These are phyloP conservation scores for Aspergillus sp. DNA, from an alignment of 2,329 filamentous ascomycete genomes.

Conservation along the genomic window DNA sequence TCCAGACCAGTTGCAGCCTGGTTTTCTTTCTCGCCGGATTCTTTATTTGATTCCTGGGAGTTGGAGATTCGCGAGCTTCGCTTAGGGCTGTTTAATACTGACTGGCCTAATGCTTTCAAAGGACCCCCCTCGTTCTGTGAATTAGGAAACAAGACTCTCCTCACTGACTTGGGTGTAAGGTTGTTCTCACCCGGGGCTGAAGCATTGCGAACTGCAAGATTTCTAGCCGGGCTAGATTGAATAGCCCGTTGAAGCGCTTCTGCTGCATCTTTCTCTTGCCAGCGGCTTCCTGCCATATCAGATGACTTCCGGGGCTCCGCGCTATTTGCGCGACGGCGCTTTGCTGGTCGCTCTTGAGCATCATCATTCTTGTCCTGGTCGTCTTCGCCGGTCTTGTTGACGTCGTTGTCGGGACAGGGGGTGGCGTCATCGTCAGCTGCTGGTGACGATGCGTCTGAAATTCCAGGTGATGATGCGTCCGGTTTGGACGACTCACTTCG, in stretches of 20 bases:
- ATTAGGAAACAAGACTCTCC: slow-evolving; percentile 46
- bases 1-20: slow-evolving; percentile 53
- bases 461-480: slow-evolving; percentile 41
- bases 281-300: slow-evolving; percentile 32
- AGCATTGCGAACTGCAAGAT: slow-evolving; percentile 45
- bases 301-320: slow-evolving; percentile 44
- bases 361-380: slow-evolving; percentile 36
- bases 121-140: slow-evolving; percentile 34
- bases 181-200: slow-evolving; percentile 48
- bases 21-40: slow-evolving; percentile 59
- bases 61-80: slow-evolving; percentile 40
- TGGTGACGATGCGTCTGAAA: slow-evolving; percentile 38
- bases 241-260: slow-evolving; percentile 56
- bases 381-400: slow-evolving; percentile 4
- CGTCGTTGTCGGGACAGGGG: slow-evolving; percentile 32
- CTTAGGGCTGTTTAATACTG: slow-evolving; percentile 50
- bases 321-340: slow-evolving; percentile 49
- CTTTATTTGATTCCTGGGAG: slow-evolving; percentile 38
- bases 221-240: slow-evolving; percentile 61
- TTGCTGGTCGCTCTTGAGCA: slow-evolving; percentile 33
- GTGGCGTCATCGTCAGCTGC: slow-evolving; percentile 36
- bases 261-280: slow-evolving; percentile 40
- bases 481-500: slow-evolving; percentile 28
- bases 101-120: slow-evolving; percentile 38
- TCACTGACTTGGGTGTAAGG: slow-evolving; percentile 56